phyloP scores from a whole-genome alignment of 192 early-diverging fungal species.

The Powellomyces hirtus region DNA sequence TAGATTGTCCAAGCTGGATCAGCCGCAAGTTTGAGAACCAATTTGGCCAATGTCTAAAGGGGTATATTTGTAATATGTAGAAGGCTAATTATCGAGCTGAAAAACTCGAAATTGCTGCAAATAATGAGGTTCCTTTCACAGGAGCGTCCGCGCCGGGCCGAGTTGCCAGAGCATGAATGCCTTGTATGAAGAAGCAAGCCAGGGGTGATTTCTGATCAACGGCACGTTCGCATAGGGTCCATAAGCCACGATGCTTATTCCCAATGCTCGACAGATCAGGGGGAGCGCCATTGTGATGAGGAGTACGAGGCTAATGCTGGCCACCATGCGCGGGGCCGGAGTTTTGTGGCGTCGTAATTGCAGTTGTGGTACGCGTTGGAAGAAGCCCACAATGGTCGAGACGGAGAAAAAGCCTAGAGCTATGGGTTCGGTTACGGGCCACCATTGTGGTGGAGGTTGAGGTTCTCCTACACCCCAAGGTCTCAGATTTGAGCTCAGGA shows the following conservation, averaged over 20 bases:
- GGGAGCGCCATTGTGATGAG: conserved; percentile 18
- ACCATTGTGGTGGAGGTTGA: conserved; percentile 11
- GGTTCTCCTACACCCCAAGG: not conserved
- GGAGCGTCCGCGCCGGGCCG: not conserved
- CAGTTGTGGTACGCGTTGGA: conserved; percentile 3
- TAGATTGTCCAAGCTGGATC: no score
- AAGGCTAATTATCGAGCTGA: no score
- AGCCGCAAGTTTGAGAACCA: no score
- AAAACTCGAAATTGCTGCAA: no score
- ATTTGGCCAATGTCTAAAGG: no score
- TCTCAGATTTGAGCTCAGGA: not conserved
- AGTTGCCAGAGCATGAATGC: conserved; percentile 9
- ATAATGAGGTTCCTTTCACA: no score
- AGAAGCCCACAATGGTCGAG: conserved; percentile 24
- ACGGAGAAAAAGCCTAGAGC: conserved; percentile 9
- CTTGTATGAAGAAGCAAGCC: conserved; percentile 9
- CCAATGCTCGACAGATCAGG: conserved; percentile 4
- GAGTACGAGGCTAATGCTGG: conserved; percentile 23
- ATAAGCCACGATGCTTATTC: not conserved
- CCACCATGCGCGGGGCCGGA: conserved; percentile 16
- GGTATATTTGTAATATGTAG: no score
- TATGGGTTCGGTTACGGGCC: conserved; percentile 5
- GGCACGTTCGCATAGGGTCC: conserved; percentile 14
- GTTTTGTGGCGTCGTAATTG: not conserved
- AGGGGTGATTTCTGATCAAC: conserved; percentile 14